Evolutionary conservation across 225 moss, liverwort and hornwort species (phyloP), one percentile per base, ranked within the genome.

Genomic region (Sphagnum tenellum): DNA sequence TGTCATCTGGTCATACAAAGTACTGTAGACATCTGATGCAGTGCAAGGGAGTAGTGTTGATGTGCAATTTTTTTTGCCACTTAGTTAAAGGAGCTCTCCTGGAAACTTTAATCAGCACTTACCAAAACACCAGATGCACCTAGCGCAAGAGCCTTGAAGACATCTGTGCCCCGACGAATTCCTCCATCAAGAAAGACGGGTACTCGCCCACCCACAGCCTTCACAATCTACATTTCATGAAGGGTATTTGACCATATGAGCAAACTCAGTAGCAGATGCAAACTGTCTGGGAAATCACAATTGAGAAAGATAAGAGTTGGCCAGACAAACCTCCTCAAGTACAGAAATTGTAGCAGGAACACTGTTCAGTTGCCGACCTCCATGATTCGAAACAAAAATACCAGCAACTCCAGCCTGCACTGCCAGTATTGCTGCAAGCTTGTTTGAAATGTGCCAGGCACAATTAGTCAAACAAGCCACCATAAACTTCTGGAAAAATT

Each of bases 171-270:
- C 13, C 95, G 89, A 73, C 95, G 95, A 8, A 96, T 59, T 59
- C 95, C 95, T 69, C 95, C 95, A 55, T 96, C 95, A 12, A 96
- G 74, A 72, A 90, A 96, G 66, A 96, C 92, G 9, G 95, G 95
- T 45, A 96, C 12, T 47, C 78, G 80, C 13, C 88, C 92, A 52
- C 65, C 64, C 3, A 92, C 92, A 8, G 69, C 88, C 70, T 90
- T 74, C 49, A 88, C 92, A 45, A 87, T 68, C 85, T 85, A 29
- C 49, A 64, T 49, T 12, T 29, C 29, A 29, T 29, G 29, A 29
- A 0, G 29, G 29, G 29, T 29, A 0, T 29, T 29, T 29, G 29
- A 29, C 29, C 29, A 29, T 29, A 29, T 29, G 29, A 29, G 29
- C 29, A 29, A 29, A 29, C 29, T 29, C 29, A 29, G 29, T 29